Conservation (phyloP, 2,329 filamentous ascomycete genomes). For the Botryotinia globosa region DNA sequence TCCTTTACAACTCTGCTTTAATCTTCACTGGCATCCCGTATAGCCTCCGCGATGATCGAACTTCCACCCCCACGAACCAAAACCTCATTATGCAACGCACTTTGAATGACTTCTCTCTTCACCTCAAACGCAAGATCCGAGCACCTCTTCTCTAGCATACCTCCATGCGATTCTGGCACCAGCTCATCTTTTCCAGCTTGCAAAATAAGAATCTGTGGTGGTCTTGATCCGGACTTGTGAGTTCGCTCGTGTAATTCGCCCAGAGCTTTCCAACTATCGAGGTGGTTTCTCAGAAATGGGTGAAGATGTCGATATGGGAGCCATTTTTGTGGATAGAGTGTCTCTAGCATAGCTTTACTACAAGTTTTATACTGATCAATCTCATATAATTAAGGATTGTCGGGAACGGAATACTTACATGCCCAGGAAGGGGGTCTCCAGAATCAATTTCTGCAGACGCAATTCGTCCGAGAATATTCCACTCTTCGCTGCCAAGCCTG, state of each 20-base stretch:
- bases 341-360: slow-evolving; percentile 61
- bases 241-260: slow-evolving; percentile 41
- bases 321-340: slow-evolving; percentile 76
- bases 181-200: slow-evolving; percentile 59
- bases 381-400: background rate
- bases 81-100: slow-evolving; percentile 57
- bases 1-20: background rate
- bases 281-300: slow-evolving; percentile 67
- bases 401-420: slow-evolving; percentile 39
- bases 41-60: slow-evolving; percentile 45
- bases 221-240: slow-evolving; percentile 30
- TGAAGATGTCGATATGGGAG: slow-evolving; percentile 72
- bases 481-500: slow-evolving; percentile 43
- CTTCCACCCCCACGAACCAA: slow-evolving; percentile 48
- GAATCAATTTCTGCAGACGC: slow-evolving; percentile 51
- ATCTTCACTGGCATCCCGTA: slow-evolving; percentile 31
- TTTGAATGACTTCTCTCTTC: slow-evolving; percentile 44
- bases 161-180: slow-evolving; percentile 52
- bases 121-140: slow-evolving; percentile 47
- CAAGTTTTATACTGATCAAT: background rate
- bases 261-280: slow-evolving; percentile 55
- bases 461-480: slow-evolving; percentile 22
- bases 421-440: slow-evolving; percentile 75
- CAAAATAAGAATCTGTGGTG: slow-evolving; percentile 44
- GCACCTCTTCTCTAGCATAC: slow-evolving; percentile 48